Conservation (phyloP, 257 asterid species). For the Dorcoceras hygrometricum region DNA sequence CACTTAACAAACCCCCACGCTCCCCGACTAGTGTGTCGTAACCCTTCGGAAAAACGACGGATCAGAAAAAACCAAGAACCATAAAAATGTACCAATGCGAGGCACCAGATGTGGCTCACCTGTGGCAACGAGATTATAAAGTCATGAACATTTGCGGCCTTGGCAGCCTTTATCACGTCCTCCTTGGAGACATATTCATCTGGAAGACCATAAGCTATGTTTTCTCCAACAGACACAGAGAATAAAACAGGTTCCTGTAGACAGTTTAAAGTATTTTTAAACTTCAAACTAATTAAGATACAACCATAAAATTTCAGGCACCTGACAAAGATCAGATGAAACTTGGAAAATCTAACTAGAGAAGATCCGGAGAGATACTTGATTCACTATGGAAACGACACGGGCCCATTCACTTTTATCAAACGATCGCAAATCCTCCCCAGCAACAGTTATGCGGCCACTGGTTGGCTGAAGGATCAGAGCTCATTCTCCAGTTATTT, state of each 20-base stretch:
- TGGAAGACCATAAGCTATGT: conserved; percentile 95
- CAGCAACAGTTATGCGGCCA: conserved; percentile 92
- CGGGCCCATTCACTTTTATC: conserved; percentile 97
- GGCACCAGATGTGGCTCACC: conserved; percentile 41
- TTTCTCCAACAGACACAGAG: conserved; percentile 91
- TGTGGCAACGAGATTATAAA: conserved; percentile 87
- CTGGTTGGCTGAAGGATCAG: conserved; percentile 67
- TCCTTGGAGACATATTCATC: conserved; percentile 83
- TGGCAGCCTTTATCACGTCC: conserved; percentile 90
- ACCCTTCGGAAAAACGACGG: conserved; percentile 45
- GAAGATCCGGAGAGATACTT: conserved; percentile 46
- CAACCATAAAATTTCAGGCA: not conserved
- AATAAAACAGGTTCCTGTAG: conserved; percentile 87
- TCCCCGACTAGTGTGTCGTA: conserved; percentile 95
- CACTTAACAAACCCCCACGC: conserved; percentile 95
- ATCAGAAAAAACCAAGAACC: conserved; percentile 21
- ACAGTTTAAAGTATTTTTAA: conserved; percentile 20
- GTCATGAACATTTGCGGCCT: conserved; percentile 97
- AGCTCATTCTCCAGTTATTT: conserved; percentile 16
- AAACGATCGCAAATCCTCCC: conserved; percentile 90
- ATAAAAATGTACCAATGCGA: conserved; percentile 14
- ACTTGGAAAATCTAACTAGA: conserved; percentile 2
- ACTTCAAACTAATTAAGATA: not conserved
- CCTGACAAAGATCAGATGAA: conserved; percentile 12
- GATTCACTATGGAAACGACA: conserved; percentile 84